Evolutionary conservation across 1,284 basidiomycete species (phyloP).

Genomic region (Puccinia horiana): DNA sequence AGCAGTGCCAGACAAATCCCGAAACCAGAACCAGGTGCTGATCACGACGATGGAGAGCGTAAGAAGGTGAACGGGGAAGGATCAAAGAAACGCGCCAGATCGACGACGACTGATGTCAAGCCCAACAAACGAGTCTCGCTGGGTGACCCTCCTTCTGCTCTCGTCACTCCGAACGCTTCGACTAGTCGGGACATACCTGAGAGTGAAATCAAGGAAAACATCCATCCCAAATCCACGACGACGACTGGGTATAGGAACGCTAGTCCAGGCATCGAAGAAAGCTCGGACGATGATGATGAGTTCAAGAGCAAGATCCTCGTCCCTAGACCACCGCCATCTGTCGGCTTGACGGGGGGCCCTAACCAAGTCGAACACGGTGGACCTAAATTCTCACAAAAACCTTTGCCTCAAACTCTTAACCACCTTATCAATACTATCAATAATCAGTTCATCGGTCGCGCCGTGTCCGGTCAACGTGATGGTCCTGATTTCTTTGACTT

Average conservation of each 20-base stretch:
- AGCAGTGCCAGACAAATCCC: neutral
- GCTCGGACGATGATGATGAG: neutral
- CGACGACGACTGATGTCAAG: neutral
- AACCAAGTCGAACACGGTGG: neutral
- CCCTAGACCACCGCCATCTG: neutral
- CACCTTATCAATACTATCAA: neutral
- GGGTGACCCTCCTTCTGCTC: neutral
- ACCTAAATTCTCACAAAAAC: neutral
- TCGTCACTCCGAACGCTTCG: neutral
- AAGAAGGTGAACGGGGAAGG: neutral
- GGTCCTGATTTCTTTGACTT: conserved; percentile 6
- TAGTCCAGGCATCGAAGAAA: neutral
- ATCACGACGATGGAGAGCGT: neutral
- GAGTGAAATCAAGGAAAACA: neutral
- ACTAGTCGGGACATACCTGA: neutral
- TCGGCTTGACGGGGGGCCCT: neutral
- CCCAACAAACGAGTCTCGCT: neutral
- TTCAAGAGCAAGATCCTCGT: neutral
- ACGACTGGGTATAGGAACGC: neutral
- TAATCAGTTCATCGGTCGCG: neutral
- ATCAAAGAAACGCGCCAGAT: neutral
- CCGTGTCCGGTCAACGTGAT: neutral
- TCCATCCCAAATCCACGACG: neutral
- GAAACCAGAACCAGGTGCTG: neutral
- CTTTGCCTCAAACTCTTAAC: neutral